Conservation (phyloP, 169 alveolate genomes). For the Theileria parva region DNA sequence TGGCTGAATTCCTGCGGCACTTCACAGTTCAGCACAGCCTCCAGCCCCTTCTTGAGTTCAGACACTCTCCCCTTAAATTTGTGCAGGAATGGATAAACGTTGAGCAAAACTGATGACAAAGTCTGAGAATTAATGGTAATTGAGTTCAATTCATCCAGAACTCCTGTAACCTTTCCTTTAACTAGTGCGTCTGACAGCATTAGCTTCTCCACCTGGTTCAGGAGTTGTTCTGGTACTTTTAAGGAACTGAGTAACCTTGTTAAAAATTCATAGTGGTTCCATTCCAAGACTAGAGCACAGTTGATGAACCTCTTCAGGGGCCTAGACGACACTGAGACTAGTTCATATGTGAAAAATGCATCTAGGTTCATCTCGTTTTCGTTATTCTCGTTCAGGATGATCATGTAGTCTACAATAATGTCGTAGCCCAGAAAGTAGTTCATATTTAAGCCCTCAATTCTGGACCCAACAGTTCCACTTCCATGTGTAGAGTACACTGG, state of each 20-base stretch:
- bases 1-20: neutral
- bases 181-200: neutral
- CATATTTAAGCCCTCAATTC: neutral
- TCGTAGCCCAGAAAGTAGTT: slow-evolving; percentile 60
- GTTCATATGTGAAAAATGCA: slow-evolving; percentile 52
- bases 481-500: slow-evolving; percentile 30
- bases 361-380: slow-evolving; percentile 30
- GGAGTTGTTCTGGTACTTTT: neutral
- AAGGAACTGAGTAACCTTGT: neutral
- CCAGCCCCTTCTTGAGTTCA: slow-evolving; percentile 10
- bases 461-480: neutral
- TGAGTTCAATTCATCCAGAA: neutral
- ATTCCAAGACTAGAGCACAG: slow-evolving; percentile 32
- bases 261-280: slow-evolving; percentile 38
- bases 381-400: slow-evolving; percentile 44
- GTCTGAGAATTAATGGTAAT: neutral
- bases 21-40: neutral
- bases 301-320: slow-evolving; percentile 41
- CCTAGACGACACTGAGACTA: slow-evolving; percentile 30
- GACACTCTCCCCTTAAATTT: slow-evolving; percentile 6
- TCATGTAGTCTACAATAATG: slow-evolving; percentile 51
- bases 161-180: slow-evolving; percentile 4
- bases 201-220: neutral
- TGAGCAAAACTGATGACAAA: neutral
- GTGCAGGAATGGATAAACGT: neutral